Base-by-base conservation (phyloP, 805 yeast genomes). In the Wickerhamomyces bisporus region DNA sequence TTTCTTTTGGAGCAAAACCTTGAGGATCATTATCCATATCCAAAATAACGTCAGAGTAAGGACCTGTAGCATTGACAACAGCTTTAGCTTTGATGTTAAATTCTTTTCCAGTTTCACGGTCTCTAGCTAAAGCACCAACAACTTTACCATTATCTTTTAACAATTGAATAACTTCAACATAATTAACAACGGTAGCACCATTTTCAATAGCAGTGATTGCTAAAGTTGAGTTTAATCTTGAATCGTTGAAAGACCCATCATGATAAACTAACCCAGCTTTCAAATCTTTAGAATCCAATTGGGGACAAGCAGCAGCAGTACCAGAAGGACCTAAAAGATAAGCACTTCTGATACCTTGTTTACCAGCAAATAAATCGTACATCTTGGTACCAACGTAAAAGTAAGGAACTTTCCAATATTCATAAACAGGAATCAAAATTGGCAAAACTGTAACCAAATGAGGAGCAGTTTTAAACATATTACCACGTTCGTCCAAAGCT, bases 401-500 rank as follows among this genome's bases (percentile, higher is more conserved):
- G 68, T 89, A 89, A 32, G 97, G 97, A 38, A 86, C 75, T 69
- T 88, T 95, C 96, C 96, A 89, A 75, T 86, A 86, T 56, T 79
- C 79, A 72, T 91, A 89, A 41, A 89, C 89, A n/a, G 98, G 98
- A 53, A 89, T 86, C 83, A 87, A 78, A 53, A 89, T 89, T 26
- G 98, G 97, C 50, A 89, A 72, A 35, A 91, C 79, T 41, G 81
- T 69, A 46, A 88, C 79, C 50, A 89, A 75, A 63, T 91, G 96
- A 34, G 97, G 97, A 28, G 97, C 97, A 48, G 91, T 86, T 55
- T 82, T 75, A 51, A 89, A 65, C 71, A 89, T 81, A 53, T 85
- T 84, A 38, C 83, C 84, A 59, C 96, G 77, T 65, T 87, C 96
- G 54, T 82, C 81, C 44, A 87, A 69, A 6, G 95, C 95, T 63